These are phyloP conservation scores for Funneliformis geosporum DNA, from an alignment of 192 early-diverging fungal genomes.

Conservation along the genomic window DNA sequence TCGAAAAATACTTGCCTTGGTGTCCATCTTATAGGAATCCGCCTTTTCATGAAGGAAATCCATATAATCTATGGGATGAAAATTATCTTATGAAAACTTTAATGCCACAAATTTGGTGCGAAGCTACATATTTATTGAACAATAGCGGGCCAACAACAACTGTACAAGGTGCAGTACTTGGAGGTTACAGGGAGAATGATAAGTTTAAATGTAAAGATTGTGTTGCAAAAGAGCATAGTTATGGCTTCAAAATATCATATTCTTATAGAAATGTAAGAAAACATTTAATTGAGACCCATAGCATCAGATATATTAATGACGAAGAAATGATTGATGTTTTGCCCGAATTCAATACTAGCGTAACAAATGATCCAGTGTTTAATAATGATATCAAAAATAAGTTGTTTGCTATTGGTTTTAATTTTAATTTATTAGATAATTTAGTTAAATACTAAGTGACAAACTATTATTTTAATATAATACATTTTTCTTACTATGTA, in stretches of 20 bases:
- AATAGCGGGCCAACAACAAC: not conserved
- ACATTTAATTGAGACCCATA: not conserved
- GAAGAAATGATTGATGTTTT: not conserved
- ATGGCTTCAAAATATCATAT: not conserved
- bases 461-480: not conserved
- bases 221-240: not conserved
- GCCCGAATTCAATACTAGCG: not conserved
- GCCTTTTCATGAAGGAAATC: conserved; percentile 5
- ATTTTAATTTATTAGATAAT: not conserved
- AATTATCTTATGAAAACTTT: not conserved
- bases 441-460: not conserved
- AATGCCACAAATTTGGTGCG: conserved; percentile 5
- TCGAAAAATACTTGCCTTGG: conserved; percentile 5
- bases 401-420: not conserved
- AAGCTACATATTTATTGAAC: not conserved
- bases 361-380: not conserved
- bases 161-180: not conserved
- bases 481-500: not conserved
- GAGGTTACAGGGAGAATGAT: not conserved
- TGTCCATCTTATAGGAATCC: conserved; percentile 12
- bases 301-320: not conserved
- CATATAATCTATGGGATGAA: conserved; percentile 7
- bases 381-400: not conserved
- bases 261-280: not conserved
- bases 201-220: conserved; percentile 12